These are phyloP conservation scores for Phoma herbarum DNA, from an alignment of 2,329 filamentous ascomycete genomes.

Conservation along the genomic window DNA sequence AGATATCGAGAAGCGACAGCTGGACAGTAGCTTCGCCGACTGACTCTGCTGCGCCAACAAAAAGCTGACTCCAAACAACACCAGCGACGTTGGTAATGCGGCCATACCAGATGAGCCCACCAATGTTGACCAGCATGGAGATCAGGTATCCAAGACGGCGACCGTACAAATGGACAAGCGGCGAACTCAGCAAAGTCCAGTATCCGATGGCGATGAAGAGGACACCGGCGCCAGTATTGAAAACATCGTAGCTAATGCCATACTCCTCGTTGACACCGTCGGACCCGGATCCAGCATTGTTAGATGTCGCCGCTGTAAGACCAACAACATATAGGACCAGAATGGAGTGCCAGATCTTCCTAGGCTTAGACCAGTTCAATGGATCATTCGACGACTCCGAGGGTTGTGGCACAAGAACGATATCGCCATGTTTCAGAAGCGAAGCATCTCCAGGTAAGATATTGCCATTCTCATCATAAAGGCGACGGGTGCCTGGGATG, in stretches of 20 bases:
- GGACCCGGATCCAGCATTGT: constrained; percentile 31
- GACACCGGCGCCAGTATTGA: constrained; percentile 32
- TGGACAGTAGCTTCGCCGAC: constrained; percentile 31
- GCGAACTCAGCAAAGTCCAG: constrained; percentile 31
- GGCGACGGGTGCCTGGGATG: constrained; percentile 30
- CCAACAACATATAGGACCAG: constrained; percentile 31
- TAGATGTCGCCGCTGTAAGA: constrained; percentile 31
- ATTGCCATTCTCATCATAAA: constrained; percentile 31
- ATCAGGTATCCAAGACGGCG: constrained; percentile 30
- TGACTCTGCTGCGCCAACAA: constrained; percentile 31
- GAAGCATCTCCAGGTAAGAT: constrained; percentile 42
- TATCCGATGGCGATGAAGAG: constrained; percentile 32
- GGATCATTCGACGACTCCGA: constrained; percentile 59
- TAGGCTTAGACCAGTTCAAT: constrained; percentile 59
- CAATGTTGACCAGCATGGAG: constrained; percentile 30
- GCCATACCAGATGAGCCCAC: constrained; percentile 33
- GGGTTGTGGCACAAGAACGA: constrained; percentile 62
- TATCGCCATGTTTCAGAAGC: constrained; percentile 43
- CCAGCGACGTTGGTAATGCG: constrained; percentile 27
- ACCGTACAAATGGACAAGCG: constrained; percentile 31
- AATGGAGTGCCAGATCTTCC: constrained; percentile 50
- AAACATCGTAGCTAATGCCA: constrained; percentile 32
- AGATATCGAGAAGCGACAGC: constrained; percentile 28
- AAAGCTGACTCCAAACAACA: constrained; percentile 33
- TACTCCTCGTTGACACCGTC: constrained; percentile 31